These are phyloP conservation scores for Trichoderma simmonsii DNA, from an alignment of 2,329 filamentous ascomycete genomes.

Conservation along the genomic window DNA sequence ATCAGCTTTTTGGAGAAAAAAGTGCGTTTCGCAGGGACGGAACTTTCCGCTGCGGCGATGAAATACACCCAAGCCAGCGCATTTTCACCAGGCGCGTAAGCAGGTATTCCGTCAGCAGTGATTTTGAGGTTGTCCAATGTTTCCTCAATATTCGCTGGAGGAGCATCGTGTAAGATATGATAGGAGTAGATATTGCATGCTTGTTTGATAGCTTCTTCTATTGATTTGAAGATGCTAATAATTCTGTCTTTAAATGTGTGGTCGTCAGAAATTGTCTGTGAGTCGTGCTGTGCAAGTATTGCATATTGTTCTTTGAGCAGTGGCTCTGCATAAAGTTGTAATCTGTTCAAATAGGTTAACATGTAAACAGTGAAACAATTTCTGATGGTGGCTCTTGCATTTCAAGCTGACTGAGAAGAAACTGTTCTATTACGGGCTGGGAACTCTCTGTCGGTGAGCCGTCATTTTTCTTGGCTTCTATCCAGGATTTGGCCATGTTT, in stretches of 20 bases:
- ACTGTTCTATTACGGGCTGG: neutral
- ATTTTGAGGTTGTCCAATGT: neutral
- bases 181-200: neutral
- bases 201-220: neutral
- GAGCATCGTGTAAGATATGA: neutral
- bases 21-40: neutral
- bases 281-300: neutral
- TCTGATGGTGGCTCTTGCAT: neutral
- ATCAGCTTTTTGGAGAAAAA: neutral
- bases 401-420: neutral
- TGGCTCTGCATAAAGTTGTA: neutral
- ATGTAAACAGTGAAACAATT: neutral
- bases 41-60: neutral
- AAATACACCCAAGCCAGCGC: neutral
- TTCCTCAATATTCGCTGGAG: neutral
- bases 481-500: neutral
- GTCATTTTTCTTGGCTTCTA: neutral
- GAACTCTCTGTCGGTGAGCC: neutral
- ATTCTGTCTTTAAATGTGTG: neutral
- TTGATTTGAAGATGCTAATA: neutral
- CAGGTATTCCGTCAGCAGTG: neutral
- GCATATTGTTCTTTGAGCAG: neutral
- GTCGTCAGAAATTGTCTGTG: neutral
- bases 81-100: neutral
- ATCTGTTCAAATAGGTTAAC: neutral